These are phyloP conservation scores for Yamadazyma pseudoaaseri DNA, from an alignment of 1,139 yeast genomes.

Conservation along the genomic window DNA sequence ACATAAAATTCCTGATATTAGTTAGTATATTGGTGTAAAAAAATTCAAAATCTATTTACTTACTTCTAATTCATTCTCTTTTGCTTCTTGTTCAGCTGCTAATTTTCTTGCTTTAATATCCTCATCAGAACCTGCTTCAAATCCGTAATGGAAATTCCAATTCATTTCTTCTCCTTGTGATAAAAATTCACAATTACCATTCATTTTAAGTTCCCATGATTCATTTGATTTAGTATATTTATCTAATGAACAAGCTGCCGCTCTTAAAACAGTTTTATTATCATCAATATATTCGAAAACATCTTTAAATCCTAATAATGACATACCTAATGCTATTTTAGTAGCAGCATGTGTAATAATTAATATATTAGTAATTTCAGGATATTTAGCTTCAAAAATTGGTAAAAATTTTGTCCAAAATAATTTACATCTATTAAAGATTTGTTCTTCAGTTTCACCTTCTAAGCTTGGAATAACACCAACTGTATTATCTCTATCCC, in stretches of 20 bases:
- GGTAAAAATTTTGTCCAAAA: slow-evolving; percentile 55
- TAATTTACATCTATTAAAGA: slow-evolving; percentile 51
- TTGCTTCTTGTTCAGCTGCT: slow-evolving; percentile 18
- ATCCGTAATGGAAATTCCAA: slow-evolving; percentile 71
- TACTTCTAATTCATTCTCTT: slow-evolving; percentile 36
- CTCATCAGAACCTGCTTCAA: slow-evolving; percentile 78
- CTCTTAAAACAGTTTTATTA: slow-evolving; percentile 37
- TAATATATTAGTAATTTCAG: slow-evolving; percentile 54
- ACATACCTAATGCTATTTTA: slow-evolving; percentile 74
- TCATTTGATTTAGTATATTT: slow-evolving; percentile 26
- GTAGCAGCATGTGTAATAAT: slow-evolving; percentile 84
- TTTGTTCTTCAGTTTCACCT: slow-evolving; percentile 68
- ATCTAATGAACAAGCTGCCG: slow-evolving; percentile 48
- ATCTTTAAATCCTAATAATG: slow-evolving; percentile 49
- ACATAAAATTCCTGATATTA: slow-evolving; percentile 34
- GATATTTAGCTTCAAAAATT: slow-evolving; percentile 49
- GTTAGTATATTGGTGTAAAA: slow-evolving; percentile 19
- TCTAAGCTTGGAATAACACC: slow-evolving; percentile 50
- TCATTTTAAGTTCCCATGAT: slow-evolving; percentile 55
- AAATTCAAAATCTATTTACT: slow-evolving; percentile 17
- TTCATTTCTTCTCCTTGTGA: slow-evolving; percentile 86
- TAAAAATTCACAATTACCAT: slow-evolving; percentile 69
- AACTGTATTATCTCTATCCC: slow-evolving; percentile 45
- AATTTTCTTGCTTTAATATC: slow-evolving; percentile 54
- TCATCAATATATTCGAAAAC: slow-evolving; percentile 53